Evolutionary conservation across 495 filamentous ascomycete species (phyloP), one percentile per base, ranked within the genome.

Genomic region (Platismatia glauca): DNA sequence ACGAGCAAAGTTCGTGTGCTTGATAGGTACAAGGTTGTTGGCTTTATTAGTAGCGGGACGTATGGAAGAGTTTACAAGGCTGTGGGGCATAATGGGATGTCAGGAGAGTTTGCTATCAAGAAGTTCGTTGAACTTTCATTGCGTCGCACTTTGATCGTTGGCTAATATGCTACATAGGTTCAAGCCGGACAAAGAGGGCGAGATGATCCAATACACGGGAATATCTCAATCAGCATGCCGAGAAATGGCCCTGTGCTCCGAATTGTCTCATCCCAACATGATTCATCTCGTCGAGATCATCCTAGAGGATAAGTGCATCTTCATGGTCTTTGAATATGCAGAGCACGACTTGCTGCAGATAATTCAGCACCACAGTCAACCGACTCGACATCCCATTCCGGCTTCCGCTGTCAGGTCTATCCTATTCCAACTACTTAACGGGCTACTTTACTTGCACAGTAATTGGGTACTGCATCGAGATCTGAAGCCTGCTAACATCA

Each of bases 31-130:
- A 88, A 93, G 62, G 90, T 99, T 68, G 84, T 99, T 57, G 94
- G 94, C 35, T 99, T 99, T 81, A 99, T 97, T 69, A 94, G 89
- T 70, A 95, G 90, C 66, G 94, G 94, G 43, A 99, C 94, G n/a
- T 99, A 99, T 83, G 94, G 94, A 33, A 86, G 93, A 6, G 94
- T 99, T 16, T 99, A 97, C 82, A 99, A 97, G 72, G 94, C 94
- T 24, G 74, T 87, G 18, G 88, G 89, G 66, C 87, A 86, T 68
- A 86, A 92, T 74, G 91, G 88, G 64, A 75, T 81, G 62, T 77
- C 78, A 50, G 82, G 83, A 18, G 91, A 95, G 69, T 96, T 95
- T 72, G 93, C 93, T 59, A 97, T 97, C 76, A 97, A 97, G 75
- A 96, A 96, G 85, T 87, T 66, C 50, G 72, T 65, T 61, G 55